Base-by-base conservation (phyloP, 352 stramenopile species). In the Blastocystis sp. region DNA sequence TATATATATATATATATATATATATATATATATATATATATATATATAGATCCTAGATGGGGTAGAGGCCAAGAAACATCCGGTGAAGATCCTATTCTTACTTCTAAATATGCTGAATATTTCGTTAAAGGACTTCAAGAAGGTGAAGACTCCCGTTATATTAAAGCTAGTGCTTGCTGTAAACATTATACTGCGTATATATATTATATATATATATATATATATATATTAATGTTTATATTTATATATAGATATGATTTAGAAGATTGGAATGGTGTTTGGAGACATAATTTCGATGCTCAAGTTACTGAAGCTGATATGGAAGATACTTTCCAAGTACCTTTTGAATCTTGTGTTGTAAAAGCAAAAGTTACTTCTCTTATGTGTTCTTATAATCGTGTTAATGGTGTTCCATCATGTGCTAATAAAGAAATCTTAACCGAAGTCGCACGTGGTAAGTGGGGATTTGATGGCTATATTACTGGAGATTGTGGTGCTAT, bases 361-460 rank as follows among this genome's bases (percentile, higher is more conserved):
- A 72, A 86, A 2, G 82, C 67, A 2, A 70, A 77, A 2, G 82
- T 76, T 4, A 82, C 76, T 18, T 74, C 78, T 3, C 55, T 94
- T 64, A 94, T 95, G 87, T 95, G 86, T 71, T 85, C 77, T 35
- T 95, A 95, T 75, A 94, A 95, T 65, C 78, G 77, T 32, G 65
- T 94, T 2, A 94, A 94, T 65, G 83, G 83, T 13, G 69, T 91
- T 28, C 87, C 87, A 1, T 79, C 83, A 58, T 94, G 87, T 67
- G 77, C 81, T 1, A 88, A 91, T 65, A 47, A 73, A 7, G 67
- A 73, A 2, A 64, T 93, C 19, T 70, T 94, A 11, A 77, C 75
- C 7, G 67, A 75, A 10, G 46, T 83, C 10, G 58, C 92, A 23
- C 71, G 85, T 11, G 66, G 78, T 1, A 54, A 67, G 13, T 82